Evolutionary conservation across 805 yeast species (phyloP).

Genomic region (Zygoascus biomembranicola): DNA sequence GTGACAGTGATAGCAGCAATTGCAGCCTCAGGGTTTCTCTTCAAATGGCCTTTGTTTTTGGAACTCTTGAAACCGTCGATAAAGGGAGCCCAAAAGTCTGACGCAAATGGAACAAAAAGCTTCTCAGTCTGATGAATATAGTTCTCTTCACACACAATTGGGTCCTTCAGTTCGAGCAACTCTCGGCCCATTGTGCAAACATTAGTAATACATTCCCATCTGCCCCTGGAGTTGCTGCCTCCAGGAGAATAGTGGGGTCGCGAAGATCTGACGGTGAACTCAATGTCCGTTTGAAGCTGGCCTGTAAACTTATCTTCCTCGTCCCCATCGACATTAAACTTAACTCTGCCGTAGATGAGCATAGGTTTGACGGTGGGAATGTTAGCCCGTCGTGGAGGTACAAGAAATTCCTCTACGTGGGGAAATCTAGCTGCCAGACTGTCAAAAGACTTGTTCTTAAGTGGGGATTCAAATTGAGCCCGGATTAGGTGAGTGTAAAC

Average conservation of each 20-base stretch:
- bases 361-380: slow-evolving; percentile 1
- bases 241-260: slow-evolving; percentile 4
- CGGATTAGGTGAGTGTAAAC: slow-evolving; percentile 27
- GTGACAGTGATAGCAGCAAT: slow-evolving; percentile 27
- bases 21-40: slow-evolving; percentile 23
- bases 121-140: slow-evolving; percentile 22
- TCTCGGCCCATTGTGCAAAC: slow-evolving; percentile 27
- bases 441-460: slow-evolving; percentile 16
- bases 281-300: slow-evolving; percentile 13
- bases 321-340: slow-evolving; percentile 17
- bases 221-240: slow-evolving; percentile 4
- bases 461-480: slow-evolving; percentile 29
- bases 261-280: slow-evolving; percentile 5
- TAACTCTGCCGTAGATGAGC: slow-evolving; percentile 26
- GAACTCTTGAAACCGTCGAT: slow-evolving; percentile 22
- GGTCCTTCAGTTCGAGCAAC: slow-evolving; percentile 22
- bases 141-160: slow-evolving; percentile 18
- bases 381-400: slow-evolving; percentile 2
- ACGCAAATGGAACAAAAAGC: slow-evolving; percentile 28
- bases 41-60: slow-evolving; percentile 9
- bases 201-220: slow-evolving; percentile 26
- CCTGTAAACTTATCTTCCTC: slow-evolving; percentile 3
- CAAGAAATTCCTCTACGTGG: slow-evolving; percentile 16
- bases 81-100: slow-evolving; percentile 33
- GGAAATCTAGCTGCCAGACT: slow-evolving; percentile 23